Evolutionary conservation across 495 filamentous ascomycete species (phyloP).

Genomic region (Aspergillus asperescens): DNA sequence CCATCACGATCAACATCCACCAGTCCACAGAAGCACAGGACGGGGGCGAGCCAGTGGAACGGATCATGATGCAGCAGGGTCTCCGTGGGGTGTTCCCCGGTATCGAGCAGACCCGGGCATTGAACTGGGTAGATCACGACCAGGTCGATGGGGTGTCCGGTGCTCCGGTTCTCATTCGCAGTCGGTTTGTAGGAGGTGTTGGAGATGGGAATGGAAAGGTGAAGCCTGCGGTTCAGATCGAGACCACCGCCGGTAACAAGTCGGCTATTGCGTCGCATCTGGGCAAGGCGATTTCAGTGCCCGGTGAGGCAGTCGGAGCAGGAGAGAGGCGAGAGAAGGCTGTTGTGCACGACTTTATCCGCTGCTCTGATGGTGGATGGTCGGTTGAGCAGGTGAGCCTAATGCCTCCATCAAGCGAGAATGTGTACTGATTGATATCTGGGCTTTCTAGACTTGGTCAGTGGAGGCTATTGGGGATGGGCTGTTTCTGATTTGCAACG

Average conservation of each 20-base stretch:
- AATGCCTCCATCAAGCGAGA: no score
- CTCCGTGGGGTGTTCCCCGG: conserved; percentile 1
- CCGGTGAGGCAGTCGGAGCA: not conserved
- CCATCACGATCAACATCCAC: not conserved
- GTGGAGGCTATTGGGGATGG: not conserved
- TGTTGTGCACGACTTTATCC: not conserved
- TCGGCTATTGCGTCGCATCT: not conserved
- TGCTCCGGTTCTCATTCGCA: not conserved
- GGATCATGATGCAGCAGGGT: conserved; percentile 1
- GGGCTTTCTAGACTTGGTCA: not conserved
- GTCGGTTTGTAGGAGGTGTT: not conserved
- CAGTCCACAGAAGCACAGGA: not conserved
- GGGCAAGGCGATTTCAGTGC: not conserved
- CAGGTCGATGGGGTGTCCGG: not conserved
- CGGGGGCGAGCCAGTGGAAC: not conserved
- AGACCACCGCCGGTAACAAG: not conserved
- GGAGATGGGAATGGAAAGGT: not conserved
- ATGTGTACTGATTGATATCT: not conserved
- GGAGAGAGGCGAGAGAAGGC: not conserved
- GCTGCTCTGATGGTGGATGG: not conserved
- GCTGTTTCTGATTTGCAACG: not conserved
- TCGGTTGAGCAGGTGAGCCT: not conserved
- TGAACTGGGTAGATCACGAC: not conserved
- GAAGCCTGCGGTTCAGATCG: not conserved
- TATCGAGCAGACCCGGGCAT: not conserved